Base-by-base conservation (phyloP, 2,329 filamentous ascomycete genomes). In the Acephala macrosclerotiorum region DNA sequence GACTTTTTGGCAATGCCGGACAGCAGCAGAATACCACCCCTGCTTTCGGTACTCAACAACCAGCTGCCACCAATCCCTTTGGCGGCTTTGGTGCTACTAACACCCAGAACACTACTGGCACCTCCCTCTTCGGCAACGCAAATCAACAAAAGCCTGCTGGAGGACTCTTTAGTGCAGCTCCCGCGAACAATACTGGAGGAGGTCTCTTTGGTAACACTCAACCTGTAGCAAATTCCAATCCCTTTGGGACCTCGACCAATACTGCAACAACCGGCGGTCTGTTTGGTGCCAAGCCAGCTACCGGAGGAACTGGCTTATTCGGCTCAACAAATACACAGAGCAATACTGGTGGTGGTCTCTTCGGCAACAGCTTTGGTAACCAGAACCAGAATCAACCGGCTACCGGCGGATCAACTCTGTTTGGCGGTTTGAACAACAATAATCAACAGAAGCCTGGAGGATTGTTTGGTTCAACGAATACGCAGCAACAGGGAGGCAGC, bases 361-460 rank as follows among this genome's bases (percentile, higher is more conserved):
- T 73, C 22, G 75, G 77, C 51, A 75, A 76, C 53, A 68, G 68
- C 33, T 73, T 75, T 58, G 75, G 70, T 5, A 81, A 80, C 22
- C 77, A 77, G 38, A 14, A 42, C 66, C 68, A 78, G 68, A 70
- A 78, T 74, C 79, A 77, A 72, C 78, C 77, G 76, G 75, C 75
- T 73, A 65, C 76, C 71, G 77, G 79, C 74, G 71, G 78, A 18
- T 22, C 65, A 80, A 83, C 18, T 18, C 72, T 89, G 6, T 88
- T 89, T 68, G 82, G 84, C 16, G 75, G 73, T 40, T 70, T 83
- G 11, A 76, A 83, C 70, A 80, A 77, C 55, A 85, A 87, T 71
- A 82, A 81, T 73, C 82, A 85, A 70, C 80, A 83, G 63, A 87
- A 87, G 71, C 83, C 87, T 3, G 80, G 82, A n/a, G 62, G 58